A percentile compares a stretch with the other conserved stretches of the same genome.
These are phyloP conservation scores for Crinitomyces ghanaensis DNA, from an alignment of 805 yeast species.

Conservation along the genomic window DNA sequence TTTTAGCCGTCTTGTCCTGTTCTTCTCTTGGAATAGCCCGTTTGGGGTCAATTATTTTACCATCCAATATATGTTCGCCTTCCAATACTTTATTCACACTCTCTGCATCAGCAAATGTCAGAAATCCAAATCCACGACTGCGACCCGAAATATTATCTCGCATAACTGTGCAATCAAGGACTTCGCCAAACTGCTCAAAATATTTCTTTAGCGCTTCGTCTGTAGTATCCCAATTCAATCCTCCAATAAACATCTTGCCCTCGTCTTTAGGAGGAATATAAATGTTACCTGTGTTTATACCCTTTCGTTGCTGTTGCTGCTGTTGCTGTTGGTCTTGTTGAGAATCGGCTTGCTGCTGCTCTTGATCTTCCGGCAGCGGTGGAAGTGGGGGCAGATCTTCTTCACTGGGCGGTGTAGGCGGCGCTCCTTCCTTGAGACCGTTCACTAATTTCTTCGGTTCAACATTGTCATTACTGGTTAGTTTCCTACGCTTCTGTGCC, in stretches of 20 bases:
- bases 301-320: too few relatives aligned
- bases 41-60: conserved; percentile 94
- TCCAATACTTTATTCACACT: conserved; percentile 81
- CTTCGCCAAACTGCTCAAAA: conserved; percentile 81
- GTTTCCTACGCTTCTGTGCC: too few relatives aligned
- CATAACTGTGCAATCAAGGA: conserved; percentile 83
- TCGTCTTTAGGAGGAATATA: conserved; percentile 49
- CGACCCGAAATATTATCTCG: conserved; percentile 77
- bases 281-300: conserved; percentile 31
- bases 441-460: too few relatives aligned
- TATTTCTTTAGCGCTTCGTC: conserved; percentile 77
- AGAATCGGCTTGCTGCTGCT: conserved; percentile 1
- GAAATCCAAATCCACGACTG: conserved; percentile 90
- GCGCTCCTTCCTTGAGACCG: conserved; percentile 5
- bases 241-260: conserved; percentile 93
- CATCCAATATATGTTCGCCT: conserved; percentile 75
- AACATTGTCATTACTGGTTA: too few relatives aligned
- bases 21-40: conserved; percentile 96
- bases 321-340: conserved; percentile 3
- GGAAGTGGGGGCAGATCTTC: background rate
- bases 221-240: conserved; percentile 94
- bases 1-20: conserved; percentile 93
- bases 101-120: conserved; percentile 70
- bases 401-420: conserved; percentile 12
- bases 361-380: background rate